Percentiles rank a stretch among this genome's conserved stretches.
These are phyloP conservation scores for Dissophora ornata DNA, from an alignment of 192 early-diverging fungal genomes.

Conservation along the genomic window DNA sequence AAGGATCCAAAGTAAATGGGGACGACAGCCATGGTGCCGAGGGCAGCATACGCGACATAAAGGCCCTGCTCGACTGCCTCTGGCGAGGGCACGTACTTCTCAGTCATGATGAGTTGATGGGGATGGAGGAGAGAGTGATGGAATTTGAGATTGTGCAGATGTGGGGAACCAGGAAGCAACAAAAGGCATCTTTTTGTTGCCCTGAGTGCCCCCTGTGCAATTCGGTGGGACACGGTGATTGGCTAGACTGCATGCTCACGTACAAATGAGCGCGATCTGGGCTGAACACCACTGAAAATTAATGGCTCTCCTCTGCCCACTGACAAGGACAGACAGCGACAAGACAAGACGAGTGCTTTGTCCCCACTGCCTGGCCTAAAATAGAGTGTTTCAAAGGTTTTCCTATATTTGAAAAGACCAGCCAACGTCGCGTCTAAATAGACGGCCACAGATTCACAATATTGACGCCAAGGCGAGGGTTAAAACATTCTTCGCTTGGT, in stretches of 20 bases:
- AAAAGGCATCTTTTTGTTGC: no score
- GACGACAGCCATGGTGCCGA: conserved; percentile 85
- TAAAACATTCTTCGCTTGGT: background rate
- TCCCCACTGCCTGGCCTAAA: no score
- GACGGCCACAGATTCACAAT: no score
- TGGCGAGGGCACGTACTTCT: conserved; percentile 50
- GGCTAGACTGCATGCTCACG: no score
- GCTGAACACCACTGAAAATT: no score
- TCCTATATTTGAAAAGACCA: no score
- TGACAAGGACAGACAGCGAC: no score
- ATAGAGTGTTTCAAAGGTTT: no score
- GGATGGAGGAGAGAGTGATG: background rate
- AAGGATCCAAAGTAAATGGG: conserved; percentile 91
- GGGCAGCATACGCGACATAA: conserved; percentile 84
- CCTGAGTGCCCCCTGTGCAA: conserved; percentile 2
- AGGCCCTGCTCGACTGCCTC: conserved; percentile 59
- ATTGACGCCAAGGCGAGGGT: background rate
- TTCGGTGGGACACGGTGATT: conserved; percentile 39
- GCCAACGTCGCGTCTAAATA: no score
- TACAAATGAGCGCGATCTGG: no score
- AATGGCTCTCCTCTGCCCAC: no score
- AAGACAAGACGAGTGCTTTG: no score
- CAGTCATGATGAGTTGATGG: conserved; percentile 28
- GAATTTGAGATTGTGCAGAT: background rate
- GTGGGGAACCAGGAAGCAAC: background rate